phyloP scores from a whole-genome alignment of 192 early-diverging fungal species.

The Umbelopsis sp. region DNA sequence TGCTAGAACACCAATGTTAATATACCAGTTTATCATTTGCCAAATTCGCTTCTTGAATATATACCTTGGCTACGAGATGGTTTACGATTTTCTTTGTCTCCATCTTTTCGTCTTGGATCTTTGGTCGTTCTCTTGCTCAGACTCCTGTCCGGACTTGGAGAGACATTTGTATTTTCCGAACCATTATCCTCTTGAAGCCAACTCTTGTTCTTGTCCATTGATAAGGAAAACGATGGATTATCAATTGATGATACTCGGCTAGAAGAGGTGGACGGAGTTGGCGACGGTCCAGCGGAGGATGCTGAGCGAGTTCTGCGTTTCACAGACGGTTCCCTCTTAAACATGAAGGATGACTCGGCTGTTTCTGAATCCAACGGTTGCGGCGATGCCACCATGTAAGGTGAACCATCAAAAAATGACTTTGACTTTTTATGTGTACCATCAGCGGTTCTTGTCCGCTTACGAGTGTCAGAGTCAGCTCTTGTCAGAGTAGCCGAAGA shows the following conservation, averaged over 20 bases:
- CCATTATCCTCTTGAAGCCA: conserved; percentile 9
- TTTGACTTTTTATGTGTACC: not conserved
- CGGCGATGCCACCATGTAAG: not conserved
- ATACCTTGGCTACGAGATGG: not conserved
- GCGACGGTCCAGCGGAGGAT: not conserved
- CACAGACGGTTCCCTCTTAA: not conserved
- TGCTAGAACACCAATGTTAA: not conserved
- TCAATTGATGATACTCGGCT: not conserved
- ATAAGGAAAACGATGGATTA: not conserved
- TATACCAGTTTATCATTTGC: not conserved
- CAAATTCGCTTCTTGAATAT: no score
- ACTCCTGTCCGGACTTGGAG: not conserved
- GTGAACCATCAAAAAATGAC: conserved; percentile 5
- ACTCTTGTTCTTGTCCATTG: conserved; percentile 11
- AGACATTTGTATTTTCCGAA: not conserved
- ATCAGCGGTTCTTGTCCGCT: not conserved
- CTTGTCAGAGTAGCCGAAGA: not conserved
- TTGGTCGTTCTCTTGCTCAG: not conserved
- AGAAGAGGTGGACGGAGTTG: conserved; percentile 17
- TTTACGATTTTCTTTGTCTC: conserved; percentile 10
- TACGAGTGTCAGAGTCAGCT: not conserved
- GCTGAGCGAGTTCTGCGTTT: conserved; percentile 9
- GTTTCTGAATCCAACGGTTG: conserved; percentile 3
- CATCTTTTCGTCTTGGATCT: not conserved
- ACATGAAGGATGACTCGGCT: not conserved